Evolutionary conservation across 2,329 filamentous ascomycete species (phyloP), one percentile per base, ranked within the genome.

Genomic region (Neurospora sp.): DNA sequence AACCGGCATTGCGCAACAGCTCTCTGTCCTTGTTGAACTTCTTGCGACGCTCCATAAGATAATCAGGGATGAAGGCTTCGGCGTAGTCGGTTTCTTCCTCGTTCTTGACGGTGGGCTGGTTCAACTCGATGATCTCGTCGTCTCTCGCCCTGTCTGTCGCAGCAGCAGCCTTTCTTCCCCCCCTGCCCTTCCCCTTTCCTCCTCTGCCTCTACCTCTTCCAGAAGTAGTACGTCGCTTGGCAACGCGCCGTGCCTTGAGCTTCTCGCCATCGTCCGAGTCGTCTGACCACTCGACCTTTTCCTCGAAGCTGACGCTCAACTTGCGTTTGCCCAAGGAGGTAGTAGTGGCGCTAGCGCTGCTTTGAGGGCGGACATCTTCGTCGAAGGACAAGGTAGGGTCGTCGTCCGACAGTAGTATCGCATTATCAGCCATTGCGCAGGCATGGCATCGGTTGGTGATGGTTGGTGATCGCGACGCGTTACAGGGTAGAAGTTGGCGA

Each of bases 21-120:
- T 88, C 83, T 66, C 81, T 82, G n/a, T 85, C 82, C 66, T 84
- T 81, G 69, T 96, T 90, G 75, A 97, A 94, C 28, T 84, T 80
- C n/a, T 79, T 82, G 33, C 91, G 86, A n/a, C 95, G 87, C 28
- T 86, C 80, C 72, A 86, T 84, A 37, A 97, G 78, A 77, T 97
- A 95, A 23, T 90, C 87, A 0, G 94, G 93, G 2, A 96, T 83
- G 66, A 83, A 81, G 0, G 77, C 81, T 66, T 77, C 81, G 46
- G 78, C 75, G 3, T 78, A 73, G 6, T 79, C 74, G 70, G 52
- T 62, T 5, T 62, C 52, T 36, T 62, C 52, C 4, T 62, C 28
- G 0, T 78, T 77, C 1, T 72, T 68, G 12, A 40, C 71, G 37
- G 39, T 69, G 6, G 67, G 67, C 41, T 72, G 70, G 39, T 73